Evolutionary conservation across 768 basidiomycete species (phyloP).

Genomic region (Zangia roseola): DNA sequence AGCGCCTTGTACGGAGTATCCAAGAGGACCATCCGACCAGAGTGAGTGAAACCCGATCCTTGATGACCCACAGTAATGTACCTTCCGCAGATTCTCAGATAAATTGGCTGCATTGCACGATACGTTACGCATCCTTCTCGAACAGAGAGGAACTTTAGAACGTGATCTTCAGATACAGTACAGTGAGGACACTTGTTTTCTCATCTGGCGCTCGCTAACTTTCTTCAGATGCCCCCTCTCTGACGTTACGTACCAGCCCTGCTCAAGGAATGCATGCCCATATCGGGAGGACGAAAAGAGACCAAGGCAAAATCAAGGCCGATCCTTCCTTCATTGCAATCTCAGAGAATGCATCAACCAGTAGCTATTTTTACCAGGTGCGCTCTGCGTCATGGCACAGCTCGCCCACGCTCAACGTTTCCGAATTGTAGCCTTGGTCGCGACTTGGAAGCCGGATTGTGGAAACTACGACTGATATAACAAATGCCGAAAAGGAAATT

Average conservation of each 20-base stretch:
- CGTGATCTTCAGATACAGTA: constrained; percentile 49
- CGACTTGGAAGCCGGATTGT: constrained; percentile 67
- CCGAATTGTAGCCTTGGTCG: constrained; percentile 61
- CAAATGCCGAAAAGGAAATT: constrained; percentile 64
- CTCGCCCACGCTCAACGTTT: background rate
- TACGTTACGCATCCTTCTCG: constrained; percentile 43
- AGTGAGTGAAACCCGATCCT: constrained; percentile 40
- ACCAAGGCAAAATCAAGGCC: constrained; percentile 47
- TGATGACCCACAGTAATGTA: background rate
- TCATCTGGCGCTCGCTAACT: constrained; percentile 6
- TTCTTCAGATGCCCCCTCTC: constrained; percentile 60
- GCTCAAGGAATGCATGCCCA: constrained; percentile 77
- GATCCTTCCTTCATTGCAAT: constrained; percentile 55
- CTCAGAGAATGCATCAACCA: constrained; percentile 63
- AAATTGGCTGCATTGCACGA: constrained; percentile 50
- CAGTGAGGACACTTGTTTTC: constrained; percentile 36
- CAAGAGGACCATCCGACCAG: constrained; percentile 65
- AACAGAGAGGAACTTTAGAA: constrained; percentile 53
- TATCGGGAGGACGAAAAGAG: constrained; percentile 61
- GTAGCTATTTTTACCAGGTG: constrained; percentile 68
- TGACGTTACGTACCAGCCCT: constrained; percentile 68
- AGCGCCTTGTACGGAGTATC: constrained; percentile 29
- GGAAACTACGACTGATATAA: constrained; percentile 52
- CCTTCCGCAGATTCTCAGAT: constrained; percentile 54
- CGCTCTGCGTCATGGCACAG: background rate